Evolutionary conservation across 306 rosid genomes (phyloP), one percentile per base, ranked within the genome.

Genomic region (Cucumis melo): DNA sequence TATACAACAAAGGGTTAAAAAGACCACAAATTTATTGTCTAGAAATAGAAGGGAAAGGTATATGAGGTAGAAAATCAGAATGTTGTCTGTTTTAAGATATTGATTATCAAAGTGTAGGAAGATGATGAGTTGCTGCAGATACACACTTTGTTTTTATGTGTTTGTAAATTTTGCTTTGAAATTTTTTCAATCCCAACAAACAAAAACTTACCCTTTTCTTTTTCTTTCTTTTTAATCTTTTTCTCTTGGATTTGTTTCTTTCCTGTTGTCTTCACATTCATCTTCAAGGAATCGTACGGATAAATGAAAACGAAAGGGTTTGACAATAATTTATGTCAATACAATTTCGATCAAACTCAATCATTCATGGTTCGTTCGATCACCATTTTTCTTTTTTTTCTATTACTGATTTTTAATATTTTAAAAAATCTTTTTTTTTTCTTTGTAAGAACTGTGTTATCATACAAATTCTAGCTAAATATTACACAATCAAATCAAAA

Each of bases 261-360:
- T 72, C 58, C 29, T 9, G 4, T 14, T 29, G 76, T 72, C 61
- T 51, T 16, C 20, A 66, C 17, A n/a, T 66, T 20, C 0, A 32
- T 41, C 23, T 15, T 50, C 5, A 27, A 72, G 10, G 76, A 72
- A 72, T 72, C 76, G 76, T 72, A 72, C 76, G 60, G 21, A 72
- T 10, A 9, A 27, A 72, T 8, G 24, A 48, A 46, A 15, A 21
- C 4, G 14, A 70, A 44, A 24, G n/a, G 14, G 8, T 46, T 41
- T 38, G 51, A 19, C 73, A 5, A 39, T 7, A 19, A 65, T 4
- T 67, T 65, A 10, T 27, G 29, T 27, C 29, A 27, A 27, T 27
- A 65, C 9, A 65, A 65, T 65, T 65, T 36, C 51, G 3, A 65
- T 38, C 15, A 1, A n/a, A 36, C 4, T 19, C 8, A 65, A 64